Percentiles rank a stretch among this genome's conserved stretches.
phyloP scores from a whole-genome alignment of 2,329 filamentous ascomycete genomes.

The Hypoxylon sp. region DNA sequence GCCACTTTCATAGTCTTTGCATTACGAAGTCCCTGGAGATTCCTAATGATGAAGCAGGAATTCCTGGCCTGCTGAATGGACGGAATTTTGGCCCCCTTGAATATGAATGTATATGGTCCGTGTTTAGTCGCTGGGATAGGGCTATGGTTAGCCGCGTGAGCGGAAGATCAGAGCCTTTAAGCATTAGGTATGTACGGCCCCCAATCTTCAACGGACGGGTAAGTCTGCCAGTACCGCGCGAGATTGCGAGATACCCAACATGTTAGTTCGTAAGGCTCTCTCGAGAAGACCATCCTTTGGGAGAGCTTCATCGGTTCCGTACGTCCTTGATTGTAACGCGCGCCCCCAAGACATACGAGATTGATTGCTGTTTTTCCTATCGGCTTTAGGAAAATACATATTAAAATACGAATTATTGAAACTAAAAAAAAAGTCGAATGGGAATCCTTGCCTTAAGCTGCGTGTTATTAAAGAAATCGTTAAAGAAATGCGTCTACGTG shows the following conservation, averaged over 20 bases:
- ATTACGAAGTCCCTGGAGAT: slow-evolving; percentile 34
- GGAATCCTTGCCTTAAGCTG: slow-evolving; percentile 31
- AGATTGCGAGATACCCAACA: slow-evolving; percentile 15
- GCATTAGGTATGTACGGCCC: slow-evolving; percentile 15
- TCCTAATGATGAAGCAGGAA: slow-evolving; percentile 32
- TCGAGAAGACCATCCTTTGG: slow-evolving; percentile 20
- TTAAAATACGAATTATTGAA: slow-evolving; percentile 24
- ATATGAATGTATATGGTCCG: slow-evolving; percentile 10
- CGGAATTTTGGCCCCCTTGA: slow-evolving; percentile 14
- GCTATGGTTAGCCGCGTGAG: slow-evolving; percentile 36
- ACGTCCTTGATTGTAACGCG: slow-evolving; percentile 34
- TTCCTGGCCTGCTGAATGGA: slow-evolving; percentile 25
- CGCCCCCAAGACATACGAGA: slow-evolving; percentile 24
- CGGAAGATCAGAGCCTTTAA: slow-evolving; percentile 29
- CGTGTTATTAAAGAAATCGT: slow-evolving; percentile 21
- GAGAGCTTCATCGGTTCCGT: slow-evolving; percentile 28
- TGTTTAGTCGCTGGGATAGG: slow-evolving; percentile 25
- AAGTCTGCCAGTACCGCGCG: slow-evolving; percentile 14
- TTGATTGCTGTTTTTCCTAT: slow-evolving; percentile 29
- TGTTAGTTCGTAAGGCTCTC: not conserved
- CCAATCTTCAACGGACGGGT: slow-evolving; percentile 29
- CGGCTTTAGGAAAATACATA: slow-evolving; percentile 19
- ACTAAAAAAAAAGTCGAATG: slow-evolving; percentile 21
- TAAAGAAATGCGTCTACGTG: slow-evolving; percentile 37
- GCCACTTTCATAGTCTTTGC: slow-evolving; percentile 14